Percentiles rank a stretch among this genome's conserved stretches.
Conservation (phyloP, 164 flowering plant genomes). For the Macadamia integrifolia region DNA sequence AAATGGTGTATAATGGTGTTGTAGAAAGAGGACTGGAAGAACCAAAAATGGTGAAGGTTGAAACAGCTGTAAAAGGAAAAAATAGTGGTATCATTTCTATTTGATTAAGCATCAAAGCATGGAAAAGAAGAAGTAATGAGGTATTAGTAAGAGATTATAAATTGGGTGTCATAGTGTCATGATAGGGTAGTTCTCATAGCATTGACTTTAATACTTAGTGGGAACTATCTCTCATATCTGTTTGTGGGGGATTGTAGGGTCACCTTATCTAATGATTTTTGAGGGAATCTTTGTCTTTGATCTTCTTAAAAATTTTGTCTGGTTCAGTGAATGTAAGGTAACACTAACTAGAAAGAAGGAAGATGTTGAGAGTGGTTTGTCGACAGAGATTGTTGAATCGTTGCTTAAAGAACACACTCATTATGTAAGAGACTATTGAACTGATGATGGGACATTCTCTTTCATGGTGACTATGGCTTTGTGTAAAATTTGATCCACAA, state of each 20-base stretch:
- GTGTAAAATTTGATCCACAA: no score
- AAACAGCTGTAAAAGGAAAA: neutral
- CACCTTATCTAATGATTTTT: slow-evolving; percentile 16
- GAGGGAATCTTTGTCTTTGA: slow-evolving; percentile 16
- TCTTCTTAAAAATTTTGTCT: slow-evolving; percentile 4
- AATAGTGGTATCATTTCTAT: neutral
- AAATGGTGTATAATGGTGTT: neutral
- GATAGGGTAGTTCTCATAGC: slow-evolving; percentile 2
- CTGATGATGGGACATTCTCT: no score
- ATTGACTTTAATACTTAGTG: slow-evolving; percentile 14
- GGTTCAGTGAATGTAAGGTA: slow-evolving; percentile 4
- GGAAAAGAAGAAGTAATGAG: neutral
- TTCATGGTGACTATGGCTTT: no score
- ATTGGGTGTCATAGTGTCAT: neutral
- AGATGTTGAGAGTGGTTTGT: no score
- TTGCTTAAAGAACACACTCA: slow-evolving; percentile 10
- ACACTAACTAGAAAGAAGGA: no score
- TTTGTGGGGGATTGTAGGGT: neutral
- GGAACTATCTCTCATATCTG: neutral
- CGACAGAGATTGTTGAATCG: no score
- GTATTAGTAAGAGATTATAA: neutral
- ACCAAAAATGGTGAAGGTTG: neutral
- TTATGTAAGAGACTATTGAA: neutral
- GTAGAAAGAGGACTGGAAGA: neutral
- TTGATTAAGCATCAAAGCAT: neutral